phyloP scores from a whole-genome alignment of 176 grass and related monocot species.

The bread wheat (Triticum aestivum) region DNA sequence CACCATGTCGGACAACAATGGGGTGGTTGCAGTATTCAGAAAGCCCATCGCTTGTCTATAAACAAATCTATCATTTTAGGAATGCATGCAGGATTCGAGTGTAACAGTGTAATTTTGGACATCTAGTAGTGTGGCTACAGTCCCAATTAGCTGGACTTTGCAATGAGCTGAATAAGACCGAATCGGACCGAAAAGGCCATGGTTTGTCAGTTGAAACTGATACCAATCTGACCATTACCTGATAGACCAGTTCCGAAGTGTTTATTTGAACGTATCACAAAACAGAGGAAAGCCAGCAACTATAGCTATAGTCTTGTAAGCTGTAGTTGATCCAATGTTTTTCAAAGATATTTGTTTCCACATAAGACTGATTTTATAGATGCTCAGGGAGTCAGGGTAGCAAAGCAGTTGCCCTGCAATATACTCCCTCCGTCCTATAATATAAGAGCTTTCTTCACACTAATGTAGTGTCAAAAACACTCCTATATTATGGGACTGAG shows the following conservation, averaged over 20 bases:
- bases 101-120: conserved; percentile 18
- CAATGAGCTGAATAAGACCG: background rate
- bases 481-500: too few relatives aligned
- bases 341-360: background rate
- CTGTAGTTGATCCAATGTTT: background rate
- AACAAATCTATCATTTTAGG: conserved; percentile 21
- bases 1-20: conserved; percentile 28
- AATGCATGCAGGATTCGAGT: background rate
- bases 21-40: conserved; percentile 22
- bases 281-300: background rate
- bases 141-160: background rate
- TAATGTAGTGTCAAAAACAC: too few relatives aligned
- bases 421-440: background rate
- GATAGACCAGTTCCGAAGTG: background rate
- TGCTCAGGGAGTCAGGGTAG: too few relatives aligned
- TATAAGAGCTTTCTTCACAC: too few relatives aligned
- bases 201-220: background rate
- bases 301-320: background rate
- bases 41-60: conserved; percentile 29
- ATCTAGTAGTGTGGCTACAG: background rate
- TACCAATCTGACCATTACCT: background rate
- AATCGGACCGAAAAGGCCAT: background rate
- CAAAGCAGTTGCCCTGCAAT: background rate
- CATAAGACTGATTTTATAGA: background rate
- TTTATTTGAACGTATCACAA: background rate